Base-by-base conservation (phyloP, 177 flowering plant genomes). In the Tripterygium wilfordii region DNA sequence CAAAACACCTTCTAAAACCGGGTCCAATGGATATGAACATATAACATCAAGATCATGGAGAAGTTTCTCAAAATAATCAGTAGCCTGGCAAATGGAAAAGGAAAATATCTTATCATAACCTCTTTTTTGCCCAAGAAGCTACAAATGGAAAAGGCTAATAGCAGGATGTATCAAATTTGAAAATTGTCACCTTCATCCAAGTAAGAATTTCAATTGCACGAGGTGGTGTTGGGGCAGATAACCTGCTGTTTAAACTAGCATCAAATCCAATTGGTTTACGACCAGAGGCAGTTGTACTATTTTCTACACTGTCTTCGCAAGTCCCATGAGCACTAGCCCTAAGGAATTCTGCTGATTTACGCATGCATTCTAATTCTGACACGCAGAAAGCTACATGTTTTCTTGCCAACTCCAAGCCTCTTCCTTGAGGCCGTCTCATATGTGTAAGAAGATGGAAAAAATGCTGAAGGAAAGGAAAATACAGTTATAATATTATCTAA, bases 171-270 rank as follows among this genome's bases (percentile, higher is more conserved):
- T n/a, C n/a, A n/a, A 27, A 3, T 29, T 27, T 13, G 13, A 22
- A 35, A 46, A 28, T 24, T 18, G 63, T 60, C 51, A 89, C 97
- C 89, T 77, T 74, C 56, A 68, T 74, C 97, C 97, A 92, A 65
- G 82, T 75, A 31, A 86, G 74, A 48, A 82, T 58, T 74, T 64
- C 76, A 28, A 86, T 84, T 26, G 95, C 61, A 42, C 97, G 97
- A 13, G 96, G 99, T 35, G 97, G 99, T 29, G 89, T 82, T 48
- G 99, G 97, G 29, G 99, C 91, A 48, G 89, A 78, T 54, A 79
- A 64, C 67, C 94, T 77, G 59, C 74, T 63, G 53, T 92, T 89
- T 51, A 89, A 49, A 59, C 72, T 84, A 48, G 89, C 69, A 71
- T 92, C 97, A 64, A 92, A 92, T 8, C 99, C 99, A 68, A 84